These are phyloP conservation scores for Zoysia matrella DNA, from an alignment of 202 grass and related monocot species.

Conservation along the genomic window DNA sequence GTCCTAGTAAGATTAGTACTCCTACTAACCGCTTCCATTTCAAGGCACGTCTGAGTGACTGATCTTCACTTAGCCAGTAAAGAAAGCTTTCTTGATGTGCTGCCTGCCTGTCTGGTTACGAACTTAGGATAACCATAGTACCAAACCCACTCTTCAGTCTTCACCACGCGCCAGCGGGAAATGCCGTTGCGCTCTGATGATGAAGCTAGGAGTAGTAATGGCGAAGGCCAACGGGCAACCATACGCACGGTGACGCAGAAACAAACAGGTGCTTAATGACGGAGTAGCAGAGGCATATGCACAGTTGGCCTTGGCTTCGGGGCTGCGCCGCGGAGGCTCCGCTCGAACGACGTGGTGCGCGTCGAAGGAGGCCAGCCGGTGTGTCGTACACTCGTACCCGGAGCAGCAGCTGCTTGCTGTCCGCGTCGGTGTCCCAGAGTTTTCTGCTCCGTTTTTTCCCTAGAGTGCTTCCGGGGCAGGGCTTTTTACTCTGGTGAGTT, in stretches of 20 bases:
- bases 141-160: background rate
- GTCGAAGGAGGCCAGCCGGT: background rate
- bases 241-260: slow-evolving; percentile 4
- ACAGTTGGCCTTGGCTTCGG: slow-evolving; percentile 9
- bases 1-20: background rate
- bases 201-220: slow-evolving; percentile 24
- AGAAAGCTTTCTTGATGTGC: slow-evolving; percentile 30
- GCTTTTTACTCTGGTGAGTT: slow-evolving; percentile 14
- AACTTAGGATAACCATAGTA: background rate
- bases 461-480: background rate
- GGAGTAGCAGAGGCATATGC: background rate
- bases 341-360: background rate
- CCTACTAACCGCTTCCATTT: background rate
- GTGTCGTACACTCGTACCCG: background rate
- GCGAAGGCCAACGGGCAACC: slow-evolving; percentile 17
- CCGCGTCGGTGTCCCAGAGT: background rate
- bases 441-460: background rate
- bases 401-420: slow-evolving; percentile 17
- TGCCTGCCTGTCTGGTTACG: background rate
- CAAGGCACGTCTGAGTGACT: background rate
- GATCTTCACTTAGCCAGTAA: background rate
- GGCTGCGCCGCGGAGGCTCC: background rate
- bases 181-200: background rate
- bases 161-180: background rate
- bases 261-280: slow-evolving; percentile 31